Evolutionary conservation across 2,329 filamentous ascomycete species (phyloP).

Genomic region (Stemphylium beticola): DNA sequence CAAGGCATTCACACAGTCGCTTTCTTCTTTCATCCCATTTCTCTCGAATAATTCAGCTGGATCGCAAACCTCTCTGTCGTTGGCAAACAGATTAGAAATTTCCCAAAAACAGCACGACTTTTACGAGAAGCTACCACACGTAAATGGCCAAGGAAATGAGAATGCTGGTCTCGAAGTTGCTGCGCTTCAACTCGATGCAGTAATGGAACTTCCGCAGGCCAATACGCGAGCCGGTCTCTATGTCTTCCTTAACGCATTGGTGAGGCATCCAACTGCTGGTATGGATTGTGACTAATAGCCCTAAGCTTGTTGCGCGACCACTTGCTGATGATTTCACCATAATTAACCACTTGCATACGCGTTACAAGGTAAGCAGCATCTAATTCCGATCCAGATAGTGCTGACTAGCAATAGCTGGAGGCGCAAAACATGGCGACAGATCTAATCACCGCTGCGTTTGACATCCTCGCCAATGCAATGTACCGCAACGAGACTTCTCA

Average conservation of each 20-base stretch:
- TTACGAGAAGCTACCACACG: constrained; percentile 51
- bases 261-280: constrained; percentile 52
- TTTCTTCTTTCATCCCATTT: constrained; percentile 42
- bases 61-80: constrained; percentile 60
- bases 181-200: constrained; percentile 59
- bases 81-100: constrained; percentile 49
- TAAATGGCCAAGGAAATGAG: constrained; percentile 51
- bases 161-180: constrained; percentile 50
- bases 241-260: constrained; percentile 81
- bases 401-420: constrained; percentile 65
- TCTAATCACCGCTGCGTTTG: constrained; percentile 86
- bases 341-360: constrained; percentile 80
- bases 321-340: constrained; percentile 81
- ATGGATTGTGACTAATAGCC: constrained; percentile 39
- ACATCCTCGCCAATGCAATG: constrained; percentile 85
- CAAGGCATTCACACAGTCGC: constrained; percentile 40
- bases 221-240: constrained; percentile 85
- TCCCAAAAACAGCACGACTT: constrained; percentile 52
- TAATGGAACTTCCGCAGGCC: constrained; percentile 71
- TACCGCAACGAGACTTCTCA: constrained; percentile 69
- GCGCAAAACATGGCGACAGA: constrained; percentile 79
- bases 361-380: constrained; percentile 71
- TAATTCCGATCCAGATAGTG: background rate
- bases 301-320: constrained; percentile 79
- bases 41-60: constrained; percentile 62